phyloP scores from a whole-genome alignment of 345 rosid species.

The Gossypium stocksii region DNA sequence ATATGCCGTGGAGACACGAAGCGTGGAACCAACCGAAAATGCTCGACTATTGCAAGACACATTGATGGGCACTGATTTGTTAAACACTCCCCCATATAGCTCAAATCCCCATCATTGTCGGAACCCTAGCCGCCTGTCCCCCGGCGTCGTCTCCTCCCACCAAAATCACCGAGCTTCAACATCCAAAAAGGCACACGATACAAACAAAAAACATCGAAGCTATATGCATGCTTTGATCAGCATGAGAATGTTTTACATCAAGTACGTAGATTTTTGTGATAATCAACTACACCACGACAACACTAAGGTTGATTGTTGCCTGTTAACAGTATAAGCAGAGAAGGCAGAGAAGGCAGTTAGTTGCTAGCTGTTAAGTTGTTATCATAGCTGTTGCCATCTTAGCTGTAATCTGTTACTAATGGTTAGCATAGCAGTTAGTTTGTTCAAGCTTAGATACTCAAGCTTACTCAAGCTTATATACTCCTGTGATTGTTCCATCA shows the following conservation, averaged over 20 bases:
- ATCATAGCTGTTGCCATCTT: too few relatives aligned
- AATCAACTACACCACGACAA: conserved; percentile 99
- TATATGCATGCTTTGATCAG: background rate
- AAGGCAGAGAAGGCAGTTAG: too few relatives aligned
- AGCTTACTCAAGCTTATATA: too few relatives aligned
- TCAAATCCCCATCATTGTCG: conserved; percentile 32
- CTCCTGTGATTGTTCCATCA: too few relatives aligned
- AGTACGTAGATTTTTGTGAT: conserved; percentile 17
- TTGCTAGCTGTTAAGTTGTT: too few relatives aligned
- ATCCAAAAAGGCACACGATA: background rate
- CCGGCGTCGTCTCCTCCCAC: conserved; percentile 23
- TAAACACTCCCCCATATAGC: conserved; percentile 17
- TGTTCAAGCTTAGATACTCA: too few relatives aligned
- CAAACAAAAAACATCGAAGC: background rate
- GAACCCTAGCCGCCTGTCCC: conserved; percentile 27
- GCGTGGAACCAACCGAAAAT: conserved; percentile 24
- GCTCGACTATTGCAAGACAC: conserved; percentile 34
- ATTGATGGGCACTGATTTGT: conserved; percentile 21
- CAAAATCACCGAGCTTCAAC: background rate
- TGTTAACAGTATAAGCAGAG: too few relatives aligned
- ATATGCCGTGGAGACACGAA: conserved; percentile 35
- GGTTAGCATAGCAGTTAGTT: too few relatives aligned
- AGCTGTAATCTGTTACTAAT: too few relatives aligned
- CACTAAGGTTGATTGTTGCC: background rate
- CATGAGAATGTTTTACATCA: conserved; percentile 2